Base-by-base conservation (phyloP, 768 basidiomycete genomes). In the Auricularia heimuer region DNA sequence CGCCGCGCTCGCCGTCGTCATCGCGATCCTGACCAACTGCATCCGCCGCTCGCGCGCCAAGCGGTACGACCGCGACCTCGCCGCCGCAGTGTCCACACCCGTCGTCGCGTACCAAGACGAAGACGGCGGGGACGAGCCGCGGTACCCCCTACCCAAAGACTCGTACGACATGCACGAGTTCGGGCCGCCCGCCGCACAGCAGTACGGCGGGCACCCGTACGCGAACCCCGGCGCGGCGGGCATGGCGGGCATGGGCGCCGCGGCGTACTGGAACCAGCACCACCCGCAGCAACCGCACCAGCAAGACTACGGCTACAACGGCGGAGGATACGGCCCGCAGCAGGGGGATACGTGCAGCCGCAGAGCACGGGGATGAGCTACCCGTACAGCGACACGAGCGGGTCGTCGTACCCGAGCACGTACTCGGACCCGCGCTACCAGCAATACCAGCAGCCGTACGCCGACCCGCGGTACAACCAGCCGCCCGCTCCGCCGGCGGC, bases 141-240 rank as follows among this genome's bases (percentile, higher is more conserved):
- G 29, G 56, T 60, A 60, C 24, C 56, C 56, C 1, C 24, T 60
- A 1, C 6, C 11, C 18, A 60, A 60, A 24, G 56, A 60, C 29
- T 29, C 24, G 29, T 60, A 60, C 56, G 56, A 60, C 56, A 60
- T 60, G 56, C 56, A 60, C 56, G 56, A 60, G 56, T 60, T 60
- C 56, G 47, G 47, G 16, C 47, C 47, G 16, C 16, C 47, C 47
- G 14, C 47, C 11, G 8, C 39, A 1, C 39, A 39, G 39, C 12
- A 60, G 8, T 60, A 29, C 56, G 11, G 24, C n/a, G 56, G 16
- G 11, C 56, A 60, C 24, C 56, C 56, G 34, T 60, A 60, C 24
- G 51, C 51, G 51, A 29, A 7, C 18, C 10, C 51, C 10, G 51
- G 51, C 51, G 56, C 56, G 11, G 56, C 56, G 24, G 56, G 56